These are phyloP conservation scores for Apophysomyces elegans DNA, from an alignment of 371 early-diverging fungal genomes.

Conservation along the genomic window DNA sequence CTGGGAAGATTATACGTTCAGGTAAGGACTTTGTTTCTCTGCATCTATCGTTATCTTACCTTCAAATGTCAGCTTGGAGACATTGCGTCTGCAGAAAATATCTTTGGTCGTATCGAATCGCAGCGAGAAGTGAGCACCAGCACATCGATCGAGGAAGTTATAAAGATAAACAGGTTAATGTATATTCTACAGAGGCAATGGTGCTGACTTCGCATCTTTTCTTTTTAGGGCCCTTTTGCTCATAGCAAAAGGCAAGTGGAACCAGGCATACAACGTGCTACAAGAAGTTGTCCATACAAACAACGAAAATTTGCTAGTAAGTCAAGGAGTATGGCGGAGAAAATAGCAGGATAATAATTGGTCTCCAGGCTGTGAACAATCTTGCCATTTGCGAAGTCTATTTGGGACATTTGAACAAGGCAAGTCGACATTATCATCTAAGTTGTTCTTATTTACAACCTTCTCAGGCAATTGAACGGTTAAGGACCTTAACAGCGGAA, in stretches of 20 bases:
- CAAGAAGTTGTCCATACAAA: constrained; percentile 48
- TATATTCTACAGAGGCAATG: not conserved
- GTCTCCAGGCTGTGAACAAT: constrained; percentile 53
- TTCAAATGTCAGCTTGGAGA: constrained; percentile 45
- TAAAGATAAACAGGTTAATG: constrained; percentile 50
- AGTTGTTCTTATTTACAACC: not conserved
- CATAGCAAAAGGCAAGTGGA: constrained; percentile 63
- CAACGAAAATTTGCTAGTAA: constrained; percentile 54
- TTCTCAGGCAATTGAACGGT: constrained; percentile 31
- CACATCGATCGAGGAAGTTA: constrained; percentile 37
- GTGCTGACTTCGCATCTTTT: not conserved
- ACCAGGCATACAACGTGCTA: constrained; percentile 47
- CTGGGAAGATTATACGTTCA: constrained; percentile 64
- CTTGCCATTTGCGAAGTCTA: constrained; percentile 63
- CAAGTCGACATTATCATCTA: constrained; percentile 13
- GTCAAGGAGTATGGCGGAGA: not conserved
- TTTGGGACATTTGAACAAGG: constrained; percentile 53
- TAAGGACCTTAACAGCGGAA: constrained; percentile 33
- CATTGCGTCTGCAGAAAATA: constrained; percentile 41
- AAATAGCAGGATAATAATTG: not conserved
- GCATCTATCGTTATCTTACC: not conserved
- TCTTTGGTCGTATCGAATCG: constrained; percentile 45
- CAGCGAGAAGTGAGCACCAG: constrained; percentile 22
- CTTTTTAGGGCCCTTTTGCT: constrained; percentile 43
- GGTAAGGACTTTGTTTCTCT: constrained; percentile 16